Evolutionary conservation across 2,329 filamentous ascomycete genomes (phyloP).

Genomic region (Alternaria metachromatica): DNA sequence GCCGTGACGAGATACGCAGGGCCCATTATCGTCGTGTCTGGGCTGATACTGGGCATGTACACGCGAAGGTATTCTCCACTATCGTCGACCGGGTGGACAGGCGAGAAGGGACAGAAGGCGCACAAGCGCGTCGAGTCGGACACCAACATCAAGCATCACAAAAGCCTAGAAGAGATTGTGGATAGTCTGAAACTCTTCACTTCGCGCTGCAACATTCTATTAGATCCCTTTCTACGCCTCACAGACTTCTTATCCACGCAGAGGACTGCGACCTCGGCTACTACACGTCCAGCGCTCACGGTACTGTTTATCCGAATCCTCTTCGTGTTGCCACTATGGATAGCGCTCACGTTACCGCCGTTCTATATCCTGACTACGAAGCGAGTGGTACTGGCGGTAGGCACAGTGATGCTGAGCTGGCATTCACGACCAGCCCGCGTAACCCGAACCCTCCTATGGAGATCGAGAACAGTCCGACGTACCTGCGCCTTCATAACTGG

Average conservation of each 20-base stretch:
- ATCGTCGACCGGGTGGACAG: conserved; percentile 81
- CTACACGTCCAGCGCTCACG: conserved; percentile 86
- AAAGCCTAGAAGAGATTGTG: conserved; percentile 96
- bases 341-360: conserved; percentile 80
- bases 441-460: conserved; percentile 86
- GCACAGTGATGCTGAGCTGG: conserved; percentile 88
- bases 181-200: conserved; percentile 92
- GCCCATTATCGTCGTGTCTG: conserved; percentile 79
- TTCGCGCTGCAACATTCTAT: conserved; percentile 85
- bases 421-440: conserved; percentile 88
- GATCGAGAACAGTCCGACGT: conserved; percentile 76
- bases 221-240: conserved; percentile 86
- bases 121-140: conserved; percentile 58
- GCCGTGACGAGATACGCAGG: conserved; percentile 80
- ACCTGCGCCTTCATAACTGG: conserved; percentile 79
- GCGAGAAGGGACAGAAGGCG: conserved; percentile 63
- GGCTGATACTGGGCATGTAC: conserved; percentile 91
- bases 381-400: conserved; percentile 81
- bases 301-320: conserved; percentile 88
- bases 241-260: conserved; percentile 95
- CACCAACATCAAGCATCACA: conserved; percentile 81
- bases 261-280: conserved; percentile 86
- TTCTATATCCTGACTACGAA: conserved; percentile 85
- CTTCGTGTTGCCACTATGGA: conserved; percentile 87
- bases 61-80: conserved; percentile 86